Base-by-base conservation (phyloP, 768 basidiomycete species). In the Kwoniella pini region DNA sequence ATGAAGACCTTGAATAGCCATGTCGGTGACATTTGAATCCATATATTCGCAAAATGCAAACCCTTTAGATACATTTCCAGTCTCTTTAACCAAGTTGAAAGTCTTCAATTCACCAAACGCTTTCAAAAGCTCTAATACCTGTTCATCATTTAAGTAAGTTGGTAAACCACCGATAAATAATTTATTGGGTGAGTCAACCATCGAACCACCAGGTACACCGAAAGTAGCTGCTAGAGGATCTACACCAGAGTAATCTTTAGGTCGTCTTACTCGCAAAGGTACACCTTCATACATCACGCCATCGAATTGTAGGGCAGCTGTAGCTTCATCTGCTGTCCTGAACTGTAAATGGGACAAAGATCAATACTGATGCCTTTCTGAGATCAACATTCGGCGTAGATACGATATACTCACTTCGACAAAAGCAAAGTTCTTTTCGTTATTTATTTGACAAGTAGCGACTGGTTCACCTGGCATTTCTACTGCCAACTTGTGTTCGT, bases 41-140 rank as follows among this genome's bases (percentile, higher is more conserved):
- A 90, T 87, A 79, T 98, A 99, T 83, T 99, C 96, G 81, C 93
- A 95, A 83, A 99, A 98, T 2, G 96, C 96, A 79, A 96, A 99
- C 70, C 96, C 96, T 95, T 97, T 97, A 7, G 91, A 95, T 28
- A 85, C 80, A 4, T 67, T 72, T 42, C 87, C 87, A 65, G 89
- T 90, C 79, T 99, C 96, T 63, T 96, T 88, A 58, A 99, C 96
- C 45, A 99, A 84, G 75, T 98, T 98, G 85, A 99, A 99, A 9
- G 92, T 91, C 78, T 90, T 92, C 50, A 99, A 84, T 63, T 98
- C 96, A 59, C 96, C 96, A 74, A 99, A 99, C 75, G 88, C 91
- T 82, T 92, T 97, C 65, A 99, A 83, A 30, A 99, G 78, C 77
- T 99, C 96, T 86, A 95, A 91, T 60, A 98, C 96, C 80, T 98